Conservation (phyloP, 2,329 filamentous ascomycete species). For the Talaromyces sp. region DNA sequence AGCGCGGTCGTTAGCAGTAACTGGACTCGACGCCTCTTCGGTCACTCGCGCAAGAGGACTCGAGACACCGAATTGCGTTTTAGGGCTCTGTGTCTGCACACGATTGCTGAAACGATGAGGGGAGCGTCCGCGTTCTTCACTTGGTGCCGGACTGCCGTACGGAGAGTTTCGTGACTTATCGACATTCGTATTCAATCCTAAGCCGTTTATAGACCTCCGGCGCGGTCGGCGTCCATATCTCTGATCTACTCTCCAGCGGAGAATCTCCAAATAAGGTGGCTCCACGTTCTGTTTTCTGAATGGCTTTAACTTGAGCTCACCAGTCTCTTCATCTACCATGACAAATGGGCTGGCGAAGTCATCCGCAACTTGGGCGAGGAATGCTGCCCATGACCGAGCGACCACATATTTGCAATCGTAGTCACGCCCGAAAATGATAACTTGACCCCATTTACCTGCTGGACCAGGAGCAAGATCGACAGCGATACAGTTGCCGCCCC, state of each 20-base stretch:
- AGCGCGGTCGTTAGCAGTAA: conserved; percentile 31
- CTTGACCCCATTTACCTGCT: conserved; percentile 87
- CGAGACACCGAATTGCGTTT: conserved; percentile 42
- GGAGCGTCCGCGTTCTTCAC: conserved; percentile 48
- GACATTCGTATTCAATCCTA: conserved; percentile 53
- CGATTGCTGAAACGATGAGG: conserved; percentile 47
- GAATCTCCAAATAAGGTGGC: conserved; percentile 88
- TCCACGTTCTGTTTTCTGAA: conserved; percentile 88
- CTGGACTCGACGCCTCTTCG: conserved; percentile 41
- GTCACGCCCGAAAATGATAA: conserved; percentile 94
- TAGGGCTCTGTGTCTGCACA: conserved; percentile 42
- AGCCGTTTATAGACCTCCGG: conserved; percentile 46
- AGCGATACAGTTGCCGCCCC: conserved; percentile 97
- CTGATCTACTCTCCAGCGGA: conserved; percentile 93
- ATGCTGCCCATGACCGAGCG: conserved; percentile 83
- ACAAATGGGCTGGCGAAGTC: conserved; percentile 87
- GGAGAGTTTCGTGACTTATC: conserved; percentile 53
- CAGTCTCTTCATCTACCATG: conserved; percentile 85
- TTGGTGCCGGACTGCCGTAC: conserved; percentile 45
- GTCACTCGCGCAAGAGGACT: conserved; percentile 48
- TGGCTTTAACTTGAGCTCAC: conserved; percentile 86
- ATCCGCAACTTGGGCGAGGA: conserved; percentile 82
- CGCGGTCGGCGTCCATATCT: conserved; percentile 71
- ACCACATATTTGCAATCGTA: conserved; percentile 99
- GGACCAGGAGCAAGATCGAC: conserved; percentile 90